Conservation (phyloP, 2,329 filamentous ascomycete species). For the Penicillium sp. region DNA sequence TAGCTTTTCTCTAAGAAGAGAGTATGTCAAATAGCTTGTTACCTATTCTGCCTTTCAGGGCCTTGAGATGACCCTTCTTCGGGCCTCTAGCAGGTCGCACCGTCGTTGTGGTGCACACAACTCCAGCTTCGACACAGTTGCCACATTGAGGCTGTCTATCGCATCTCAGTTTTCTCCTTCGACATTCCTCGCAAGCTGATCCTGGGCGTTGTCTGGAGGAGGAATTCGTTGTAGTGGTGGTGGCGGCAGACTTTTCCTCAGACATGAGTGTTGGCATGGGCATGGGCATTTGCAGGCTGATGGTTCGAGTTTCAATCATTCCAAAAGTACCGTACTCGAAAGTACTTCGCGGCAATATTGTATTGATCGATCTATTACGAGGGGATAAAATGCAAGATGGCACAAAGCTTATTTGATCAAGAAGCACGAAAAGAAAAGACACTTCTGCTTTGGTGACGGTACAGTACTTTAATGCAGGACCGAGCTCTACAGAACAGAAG, state of each 20-base stretch:
- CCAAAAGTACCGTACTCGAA: neutral
- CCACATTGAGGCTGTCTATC: slow-evolving; percentile 82
- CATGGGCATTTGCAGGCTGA: slow-evolving; percentile 8
- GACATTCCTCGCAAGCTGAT: slow-evolving; percentile 80
- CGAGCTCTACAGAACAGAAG: neutral
- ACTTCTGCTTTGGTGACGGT: neutral
- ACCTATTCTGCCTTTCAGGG: slow-evolving; percentile 27
- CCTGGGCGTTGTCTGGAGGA: slow-evolving; percentile 25
- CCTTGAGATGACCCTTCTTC: slow-evolving; percentile 87
- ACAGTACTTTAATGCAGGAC: neutral
- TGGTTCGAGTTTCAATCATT: slow-evolving; percentile 10
- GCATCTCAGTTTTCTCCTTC: slow-evolving; percentile 87
- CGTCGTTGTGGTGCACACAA: slow-evolving; percentile 25
- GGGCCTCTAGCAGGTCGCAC: slow-evolving; percentile 61
- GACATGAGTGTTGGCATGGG: slow-evolving; percentile 9
- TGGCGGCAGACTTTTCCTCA: slow-evolving; percentile 7
- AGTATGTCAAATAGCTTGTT: neutral
- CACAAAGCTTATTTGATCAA: neutral
- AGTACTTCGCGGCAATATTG: neutral
- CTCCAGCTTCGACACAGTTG: slow-evolving; percentile 61
- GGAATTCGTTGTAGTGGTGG: neutral
- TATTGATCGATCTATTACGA: neutral
- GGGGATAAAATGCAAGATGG: neutral
- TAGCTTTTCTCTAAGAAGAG: neutral
- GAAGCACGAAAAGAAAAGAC: neutral